Evolutionary conservation across 257 asterid genomes (phyloP), one percentile per base, ranked within the genome.

Genomic region (Solanum chaucha): DNA sequence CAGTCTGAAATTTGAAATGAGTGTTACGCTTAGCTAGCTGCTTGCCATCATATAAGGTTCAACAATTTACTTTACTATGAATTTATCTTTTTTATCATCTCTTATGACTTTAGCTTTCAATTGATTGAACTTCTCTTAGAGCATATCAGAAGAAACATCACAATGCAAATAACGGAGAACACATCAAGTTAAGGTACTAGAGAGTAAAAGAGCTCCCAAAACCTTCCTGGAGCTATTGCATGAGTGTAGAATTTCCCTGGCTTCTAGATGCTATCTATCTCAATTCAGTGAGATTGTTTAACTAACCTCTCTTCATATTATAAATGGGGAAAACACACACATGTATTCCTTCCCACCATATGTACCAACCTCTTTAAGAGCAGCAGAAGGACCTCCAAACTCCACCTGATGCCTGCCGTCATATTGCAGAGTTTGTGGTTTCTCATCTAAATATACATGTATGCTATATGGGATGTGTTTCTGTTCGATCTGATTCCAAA

Each of bases 321-420:
- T 26, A 26, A 26, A 24, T 6, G 22, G 74, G 38, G 17, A 28
- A 67, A 28, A 65, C 0, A 6, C 38, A 28, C 74, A 28, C 3
- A 68, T 68, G 36, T 28, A 28, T 68, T 14, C 38, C 74, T 28
- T 68, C 22, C 38, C 36, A 68, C 74, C 38, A 68, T 68, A 68
- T 3, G 38, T 28, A 68, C 38, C 36, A 68, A 14, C 22, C 74
- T 68, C 74, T 68, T 51, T 0, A 65, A 65, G 72, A 68, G 74
- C 38, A 28, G 38, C 22, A 14, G 38, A 13, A 13, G 38, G 36
- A 0, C 74, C 74, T 68, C 74, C 74, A 67, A 67, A 67, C 74
- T 26, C 36, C 20, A 67, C 0, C 20, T 67, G 36, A 28, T 67
- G 0, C 20, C 10, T 1, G 2, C 10, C 0, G 22, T 67, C 36